Evolutionary conservation across 768 basidiomycete species (phyloP).

Genomic region (Agaricus bisporus): DNA sequence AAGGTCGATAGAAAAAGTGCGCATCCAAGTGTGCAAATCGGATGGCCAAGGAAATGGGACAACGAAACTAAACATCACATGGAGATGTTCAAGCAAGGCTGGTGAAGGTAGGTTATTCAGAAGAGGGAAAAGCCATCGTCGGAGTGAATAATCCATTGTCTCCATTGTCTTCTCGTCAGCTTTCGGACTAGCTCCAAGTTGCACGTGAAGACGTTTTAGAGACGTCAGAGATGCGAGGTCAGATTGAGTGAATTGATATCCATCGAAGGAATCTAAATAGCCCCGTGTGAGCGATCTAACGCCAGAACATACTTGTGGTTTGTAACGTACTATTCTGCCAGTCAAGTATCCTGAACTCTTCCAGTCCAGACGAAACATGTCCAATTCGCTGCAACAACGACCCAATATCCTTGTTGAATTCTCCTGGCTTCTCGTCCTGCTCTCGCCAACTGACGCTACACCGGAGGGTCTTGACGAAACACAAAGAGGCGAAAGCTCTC

Average conservation of each 20-base stretch:
- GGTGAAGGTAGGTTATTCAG: conserved; percentile 4
- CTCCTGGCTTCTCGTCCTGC: neutral
- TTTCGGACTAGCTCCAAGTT: conserved; percentile 5
- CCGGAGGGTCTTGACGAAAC: conserved; percentile 5
- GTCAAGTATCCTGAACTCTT: conserved; percentile 2
- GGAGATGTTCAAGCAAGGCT: neutral
- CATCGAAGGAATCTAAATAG: conserved; percentile 3
- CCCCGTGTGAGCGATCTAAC: neutral
- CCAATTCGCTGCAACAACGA: conserved; percentile 28
- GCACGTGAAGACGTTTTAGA: conserved; percentile 3
- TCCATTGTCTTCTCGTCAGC: conserved; percentile 3
- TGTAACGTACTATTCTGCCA: conserved; percentile 4
- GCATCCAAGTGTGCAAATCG: conserved; percentile 7
- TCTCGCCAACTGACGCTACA: conserved; percentile 5
- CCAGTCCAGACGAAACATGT: neutral
- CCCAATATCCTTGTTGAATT: conserved; percentile 51
- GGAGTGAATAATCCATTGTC: conserved; percentile 2
- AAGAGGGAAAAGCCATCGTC: conserved; percentile 6
- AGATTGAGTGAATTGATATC: conserved; percentile 2
- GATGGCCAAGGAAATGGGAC: conserved; percentile 9
- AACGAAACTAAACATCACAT: conserved; percentile 5
- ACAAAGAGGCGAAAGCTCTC: neutral
- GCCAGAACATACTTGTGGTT: neutral
- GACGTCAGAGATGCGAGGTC: conserved; percentile 1
- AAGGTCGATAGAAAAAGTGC: neutral